Conservation (phyloP, 192 early-diverging fungal genomes). For the Coemansia asiatica region DNA sequence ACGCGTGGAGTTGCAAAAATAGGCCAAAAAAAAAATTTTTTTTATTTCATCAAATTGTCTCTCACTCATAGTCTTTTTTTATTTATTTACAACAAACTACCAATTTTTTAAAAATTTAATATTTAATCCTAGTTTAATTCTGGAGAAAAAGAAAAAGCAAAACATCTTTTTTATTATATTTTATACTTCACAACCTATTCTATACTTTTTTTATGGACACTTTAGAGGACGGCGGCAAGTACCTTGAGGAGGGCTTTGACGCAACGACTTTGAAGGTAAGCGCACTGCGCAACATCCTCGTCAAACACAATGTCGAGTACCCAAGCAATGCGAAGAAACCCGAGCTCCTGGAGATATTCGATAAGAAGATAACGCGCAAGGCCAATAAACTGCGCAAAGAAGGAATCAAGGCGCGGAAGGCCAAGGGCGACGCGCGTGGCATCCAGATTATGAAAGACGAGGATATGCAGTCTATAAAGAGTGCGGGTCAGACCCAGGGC, state of each 20-base stretch:
- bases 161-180: background rate
- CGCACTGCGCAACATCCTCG: conserved; percentile 35
- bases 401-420: conserved; percentile 21
- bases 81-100: background rate
- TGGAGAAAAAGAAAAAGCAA: background rate
- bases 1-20: background rate
- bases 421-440: conserved; percentile 31
- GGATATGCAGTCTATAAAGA: background rate
- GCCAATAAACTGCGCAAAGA: conserved; percentile 46
- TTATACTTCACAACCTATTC: too few species aligned
- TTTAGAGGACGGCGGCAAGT: conserved; percentile 24
- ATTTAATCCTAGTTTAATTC: too few species aligned
- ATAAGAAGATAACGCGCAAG: conserved; percentile 18
- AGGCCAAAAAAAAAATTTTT: conserved; percentile 12
- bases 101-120: too few species aligned
- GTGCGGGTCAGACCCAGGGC: background rate
- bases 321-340: conserved; percentile 47
- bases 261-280: conserved; percentile 39
- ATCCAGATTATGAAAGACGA: conserved; percentile 28
- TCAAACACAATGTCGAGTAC: conserved; percentile 43
- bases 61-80: conserved; percentile 8
- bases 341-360: conserved; percentile 32
- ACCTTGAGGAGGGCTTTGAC: conserved; percentile 52
- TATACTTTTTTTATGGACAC: background rate
- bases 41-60: background rate